These are phyloP conservation scores for Fraxinus cuspidata DNA, from an alignment of 257 asterid species.

Conservation along the genomic window DNA sequence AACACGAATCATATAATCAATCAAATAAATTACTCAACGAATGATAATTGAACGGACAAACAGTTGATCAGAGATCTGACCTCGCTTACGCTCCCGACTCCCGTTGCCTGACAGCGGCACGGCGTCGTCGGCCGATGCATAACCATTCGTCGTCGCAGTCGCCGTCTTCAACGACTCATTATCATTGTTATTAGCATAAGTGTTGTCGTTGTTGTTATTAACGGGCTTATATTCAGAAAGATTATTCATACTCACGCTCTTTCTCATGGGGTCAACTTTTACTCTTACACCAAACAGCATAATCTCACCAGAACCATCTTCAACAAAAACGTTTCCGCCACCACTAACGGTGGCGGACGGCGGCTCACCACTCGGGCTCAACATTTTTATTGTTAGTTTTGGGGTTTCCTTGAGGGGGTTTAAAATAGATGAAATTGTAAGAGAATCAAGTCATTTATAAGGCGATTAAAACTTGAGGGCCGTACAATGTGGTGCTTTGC, in stretches of 20 bases:
- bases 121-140: constrained; percentile 84
- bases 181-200: constrained; percentile 3
- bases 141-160: constrained; percentile 41
- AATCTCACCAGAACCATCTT: constrained; percentile 47
- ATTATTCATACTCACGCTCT: constrained; percentile 84
- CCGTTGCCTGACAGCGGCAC: constrained; percentile 46
- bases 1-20: constrained; percentile 22
- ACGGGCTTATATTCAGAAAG: constrained; percentile 65
- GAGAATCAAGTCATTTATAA: constrained; percentile 21
- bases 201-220: constrained; percentile 5
- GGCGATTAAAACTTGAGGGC: constrained; percentile 35
- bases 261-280: constrained; percentile 82
- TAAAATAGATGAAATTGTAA: constrained; percentile 21
- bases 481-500: constrained; percentile 41
- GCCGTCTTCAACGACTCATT: constrained; percentile 36
- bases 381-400: constrained; percentile 24
- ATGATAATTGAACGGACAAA: not conserved
- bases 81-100: constrained; percentile 85
- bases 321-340: constrained; percentile 18
- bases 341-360: constrained; percentile 39
- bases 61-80: constrained; percentile 47
- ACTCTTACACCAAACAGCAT: constrained; percentile 87
- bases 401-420: constrained; percentile 36
- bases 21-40: constrained; percentile 1
- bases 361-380: constrained; percentile 38